These are phyloP conservation scores for Chrysoporthe deuterocubensis DNA, from an alignment of 2,329 filamentous ascomycete species.

Conservation along the genomic window DNA sequence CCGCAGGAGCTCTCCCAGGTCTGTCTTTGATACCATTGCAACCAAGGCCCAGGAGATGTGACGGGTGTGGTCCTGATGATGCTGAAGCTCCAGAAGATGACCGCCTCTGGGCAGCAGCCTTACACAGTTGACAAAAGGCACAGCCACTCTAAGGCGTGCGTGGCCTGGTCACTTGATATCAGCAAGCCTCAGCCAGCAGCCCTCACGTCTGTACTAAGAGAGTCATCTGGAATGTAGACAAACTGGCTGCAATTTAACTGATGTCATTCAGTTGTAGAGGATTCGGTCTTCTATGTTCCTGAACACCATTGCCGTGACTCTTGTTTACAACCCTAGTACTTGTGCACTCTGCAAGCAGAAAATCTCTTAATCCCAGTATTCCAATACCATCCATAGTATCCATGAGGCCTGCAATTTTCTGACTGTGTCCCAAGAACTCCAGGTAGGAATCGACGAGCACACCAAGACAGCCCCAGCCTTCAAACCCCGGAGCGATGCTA, in stretches of 20 bases:
- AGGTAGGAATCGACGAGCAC: not conserved
- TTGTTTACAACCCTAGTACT: not conserved
- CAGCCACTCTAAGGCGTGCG: slow-evolving; percentile 2
- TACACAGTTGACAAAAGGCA: not conserved
- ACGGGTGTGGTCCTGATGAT: not conserved
- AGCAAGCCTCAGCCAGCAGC: not conserved
- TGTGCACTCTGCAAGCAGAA: not conserved
- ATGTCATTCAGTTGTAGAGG: not conserved
- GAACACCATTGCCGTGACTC: not conserved
- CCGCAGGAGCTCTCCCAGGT: not conserved
- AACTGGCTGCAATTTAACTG: not conserved
- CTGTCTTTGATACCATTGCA: not conserved
- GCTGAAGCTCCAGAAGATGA: not conserved
- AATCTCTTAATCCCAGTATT: not conserved
- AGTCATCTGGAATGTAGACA: not conserved
- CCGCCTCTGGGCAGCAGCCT: not conserved
- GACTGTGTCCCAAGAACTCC: slow-evolving; percentile 2
- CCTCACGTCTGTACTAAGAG: slow-evolving; percentile 1
- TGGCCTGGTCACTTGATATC: slow-evolving; percentile 9
- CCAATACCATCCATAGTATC: not conserved
- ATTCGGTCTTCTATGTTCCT: not conserved
- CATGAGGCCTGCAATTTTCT: not conserved
- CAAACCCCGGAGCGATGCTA: slow-evolving; percentile 22
- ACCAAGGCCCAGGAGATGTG: not conserved
- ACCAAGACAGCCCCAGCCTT: slow-evolving; percentile 8